These are phyloP conservation scores for Panaeolus cyanescens DNA, from an alignment of 768 basidiomycete species.

Conservation along the genomic window DNA sequence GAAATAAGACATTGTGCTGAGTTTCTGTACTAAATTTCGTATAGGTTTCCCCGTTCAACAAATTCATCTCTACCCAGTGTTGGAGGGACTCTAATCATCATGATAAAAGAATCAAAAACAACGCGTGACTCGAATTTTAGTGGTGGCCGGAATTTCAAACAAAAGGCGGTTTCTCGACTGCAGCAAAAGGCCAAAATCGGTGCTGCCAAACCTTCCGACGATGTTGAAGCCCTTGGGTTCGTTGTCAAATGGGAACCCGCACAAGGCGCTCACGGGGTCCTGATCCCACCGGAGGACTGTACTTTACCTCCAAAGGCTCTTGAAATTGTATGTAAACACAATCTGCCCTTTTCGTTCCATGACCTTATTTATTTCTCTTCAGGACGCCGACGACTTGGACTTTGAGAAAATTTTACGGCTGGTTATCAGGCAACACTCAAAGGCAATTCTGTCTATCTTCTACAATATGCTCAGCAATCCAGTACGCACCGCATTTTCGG, in stretches of 20 bases:
- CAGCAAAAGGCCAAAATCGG: slow-evolving; percentile 68
- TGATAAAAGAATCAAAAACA: slow-evolving; percentile 58
- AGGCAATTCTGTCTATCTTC: slow-evolving; percentile 59
- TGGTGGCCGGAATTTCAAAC: slow-evolving; percentile 54
- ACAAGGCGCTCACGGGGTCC: slow-evolving; percentile 63
- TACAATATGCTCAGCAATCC: slow-evolving; percentile 55
- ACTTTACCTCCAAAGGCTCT: slow-evolving; percentile 44
- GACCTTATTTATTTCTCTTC: neutral
- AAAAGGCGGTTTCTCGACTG: slow-evolving; percentile 58
- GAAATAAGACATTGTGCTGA: slow-evolving; percentile 16
- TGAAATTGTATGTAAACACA: slow-evolving; percentile 52
- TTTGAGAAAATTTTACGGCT: slow-evolving; percentile 68
- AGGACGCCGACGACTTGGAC: slow-evolving; percentile 73
- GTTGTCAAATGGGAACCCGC: slow-evolving; percentile 80
- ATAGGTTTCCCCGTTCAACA: slow-evolving; percentile 24
- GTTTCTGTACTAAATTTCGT: neutral
- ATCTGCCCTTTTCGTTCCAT: neutral
- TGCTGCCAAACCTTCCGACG: slow-evolving; percentile 61
- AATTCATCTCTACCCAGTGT: slow-evolving; percentile 32
- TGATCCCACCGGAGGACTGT: slow-evolving; percentile 49
- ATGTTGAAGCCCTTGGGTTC: slow-evolving; percentile 70
- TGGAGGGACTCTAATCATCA: slow-evolving; percentile 76
- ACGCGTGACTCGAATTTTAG: slow-evolving; percentile 39
- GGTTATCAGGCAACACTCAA: slow-evolving; percentile 68
- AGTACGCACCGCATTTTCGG: slow-evolving; percentile 59